Base-by-base conservation (phyloP, 345 rosid species). In the Cardamine resedifolia region DNA sequence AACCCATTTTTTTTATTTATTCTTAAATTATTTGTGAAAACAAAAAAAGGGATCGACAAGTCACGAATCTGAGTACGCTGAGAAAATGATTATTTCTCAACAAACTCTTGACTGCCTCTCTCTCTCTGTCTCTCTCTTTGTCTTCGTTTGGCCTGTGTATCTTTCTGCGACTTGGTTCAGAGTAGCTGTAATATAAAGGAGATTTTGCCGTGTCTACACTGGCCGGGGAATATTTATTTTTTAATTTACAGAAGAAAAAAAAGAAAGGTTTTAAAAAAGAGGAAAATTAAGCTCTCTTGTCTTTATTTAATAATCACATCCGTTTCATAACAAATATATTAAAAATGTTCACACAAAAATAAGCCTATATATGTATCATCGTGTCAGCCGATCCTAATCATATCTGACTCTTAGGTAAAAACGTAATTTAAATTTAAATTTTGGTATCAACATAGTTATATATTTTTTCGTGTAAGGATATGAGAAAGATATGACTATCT, bases 141-240 rank as follows among this genome's bases (percentile, higher is more conserved):
- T 51, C 52, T 61, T 16, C 0, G 20, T 72, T 39, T 51, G 6
- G 64, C 55, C 12, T 65, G 18, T 65, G 18, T 64, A 12, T 43
- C 18, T 50, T 66, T 57, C 66, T 56, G 43, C 23, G 71, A 49
- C 61, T 58, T 26, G 18, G 56, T 28, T 23, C 11, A 21, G 68
- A 30, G 44, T 6, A 21, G 62, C 3, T 74, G 56, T 66, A 7
- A 49, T 74, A 67, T 74, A 74, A 74, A 74, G 78, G 65, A 58
- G 15, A 56, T 18, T 31, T 33, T 45, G 58, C 72, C 66, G 77
- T 65, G 66, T 47, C 14, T 33, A 30, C 20, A 43, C 47, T 26
- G 20, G 36, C 59, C 7, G 48, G 8, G 47, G 18, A 4, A 8
- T 10, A 43, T 62, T 43, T 27, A 3, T 28, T 3, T 71, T 53